phyloP scores from a whole-genome alignment of 2,329 filamentous ascomycete genomes.

The Apiospora arundinis region DNA sequence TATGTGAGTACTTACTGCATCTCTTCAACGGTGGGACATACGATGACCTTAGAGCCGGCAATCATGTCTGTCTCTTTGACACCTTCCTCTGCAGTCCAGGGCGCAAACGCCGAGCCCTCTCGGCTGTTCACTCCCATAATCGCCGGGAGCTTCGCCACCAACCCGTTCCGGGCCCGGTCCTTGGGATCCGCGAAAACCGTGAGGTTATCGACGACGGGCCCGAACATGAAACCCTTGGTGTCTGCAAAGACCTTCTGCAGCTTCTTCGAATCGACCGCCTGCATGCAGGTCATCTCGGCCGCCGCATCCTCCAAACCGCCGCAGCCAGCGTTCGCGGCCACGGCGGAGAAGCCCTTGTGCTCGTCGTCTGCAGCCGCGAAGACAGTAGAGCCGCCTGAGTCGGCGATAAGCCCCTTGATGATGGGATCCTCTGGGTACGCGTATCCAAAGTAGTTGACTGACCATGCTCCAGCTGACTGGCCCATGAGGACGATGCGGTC shows the following conservation, averaged over 20 bases:
- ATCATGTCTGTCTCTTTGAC: slow-evolving; percentile 33
- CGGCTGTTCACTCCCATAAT: slow-evolving; percentile 36
- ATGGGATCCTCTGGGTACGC: slow-evolving; percentile 32
- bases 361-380: slow-evolving; percentile 33
- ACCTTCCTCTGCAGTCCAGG: slow-evolving; percentile 31
- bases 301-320: slow-evolving; percentile 31
- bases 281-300: slow-evolving; percentile 47
- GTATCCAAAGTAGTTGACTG: slow-evolving; percentile 34
- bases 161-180: slow-evolving; percentile 34
- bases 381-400: slow-evolving; percentile 34
- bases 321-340: slow-evolving; percentile 45
- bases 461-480: slow-evolving; percentile 34
- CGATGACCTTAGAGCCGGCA: slow-evolving; percentile 24
- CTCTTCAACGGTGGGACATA: slow-evolving; percentile 15
- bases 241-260: slow-evolving; percentile 42
- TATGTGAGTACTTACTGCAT: slow-evolving; percentile 23
- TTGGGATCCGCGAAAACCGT: slow-evolving; percentile 44
- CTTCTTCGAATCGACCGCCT: slow-evolving; percentile 38
- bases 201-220: slow-evolving; percentile 39
- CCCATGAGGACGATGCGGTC: slow-evolving; percentile 47
- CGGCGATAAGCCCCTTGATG: slow-evolving; percentile 33
- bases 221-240: slow-evolving; percentile 37
- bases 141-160: slow-evolving; percentile 37
- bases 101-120: slow-evolving; percentile 34
- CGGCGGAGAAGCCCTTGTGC: slow-evolving; percentile 46